Evolutionary conservation across 1,284 basidiomycete species (phyloP).

Genomic region (Heterobasidion occidentale): DNA sequence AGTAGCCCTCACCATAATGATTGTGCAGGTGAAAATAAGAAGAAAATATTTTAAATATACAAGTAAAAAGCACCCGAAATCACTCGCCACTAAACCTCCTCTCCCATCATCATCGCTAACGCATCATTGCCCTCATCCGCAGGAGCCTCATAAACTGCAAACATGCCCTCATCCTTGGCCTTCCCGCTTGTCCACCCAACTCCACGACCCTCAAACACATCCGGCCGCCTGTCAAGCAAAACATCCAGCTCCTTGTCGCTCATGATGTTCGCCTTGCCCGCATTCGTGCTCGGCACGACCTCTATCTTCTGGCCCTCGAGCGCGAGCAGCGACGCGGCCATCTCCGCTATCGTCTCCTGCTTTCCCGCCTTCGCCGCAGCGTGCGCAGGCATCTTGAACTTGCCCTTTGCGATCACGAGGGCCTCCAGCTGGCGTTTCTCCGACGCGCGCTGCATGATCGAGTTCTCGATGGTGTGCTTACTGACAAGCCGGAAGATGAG

Average conservation of each 20-base stretch:
- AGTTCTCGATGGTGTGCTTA: conserved; percentile 85
- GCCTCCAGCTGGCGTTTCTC: conserved; percentile 91
- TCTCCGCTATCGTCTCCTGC: conserved; percentile 66
- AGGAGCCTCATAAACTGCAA: conserved; percentile 78
- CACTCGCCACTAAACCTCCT: conserved; percentile 17
- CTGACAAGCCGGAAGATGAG: conserved; percentile 85
- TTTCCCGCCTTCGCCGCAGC: conserved; percentile 33
- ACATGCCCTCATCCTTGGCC: conserved; percentile 43
- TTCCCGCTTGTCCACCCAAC: conserved; percentile 65
- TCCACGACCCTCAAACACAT: conserved; percentile 70
- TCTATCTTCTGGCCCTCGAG: conserved; percentile 88
- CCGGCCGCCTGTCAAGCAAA: conserved; percentile 75
- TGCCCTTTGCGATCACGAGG: conserved; percentile 89
- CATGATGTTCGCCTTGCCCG: conserved; percentile 65
- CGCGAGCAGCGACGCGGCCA: conserved; percentile 74
- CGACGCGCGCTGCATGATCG: conserved; percentile 83
- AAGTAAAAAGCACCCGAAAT: too few species aligned
- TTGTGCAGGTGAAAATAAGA: too few species aligned
- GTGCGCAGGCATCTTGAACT: conserved; percentile 64
- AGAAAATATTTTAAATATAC: too few species aligned
- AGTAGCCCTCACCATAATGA: too few species aligned
- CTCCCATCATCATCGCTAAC: conserved; percentile 64
- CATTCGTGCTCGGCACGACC: conserved; percentile 70
- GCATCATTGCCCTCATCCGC: conserved; percentile 64
- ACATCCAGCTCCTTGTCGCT: conserved; percentile 74